Base-by-base conservation (phyloP, 441 rosid species). In the Brassica balearica region DNA sequence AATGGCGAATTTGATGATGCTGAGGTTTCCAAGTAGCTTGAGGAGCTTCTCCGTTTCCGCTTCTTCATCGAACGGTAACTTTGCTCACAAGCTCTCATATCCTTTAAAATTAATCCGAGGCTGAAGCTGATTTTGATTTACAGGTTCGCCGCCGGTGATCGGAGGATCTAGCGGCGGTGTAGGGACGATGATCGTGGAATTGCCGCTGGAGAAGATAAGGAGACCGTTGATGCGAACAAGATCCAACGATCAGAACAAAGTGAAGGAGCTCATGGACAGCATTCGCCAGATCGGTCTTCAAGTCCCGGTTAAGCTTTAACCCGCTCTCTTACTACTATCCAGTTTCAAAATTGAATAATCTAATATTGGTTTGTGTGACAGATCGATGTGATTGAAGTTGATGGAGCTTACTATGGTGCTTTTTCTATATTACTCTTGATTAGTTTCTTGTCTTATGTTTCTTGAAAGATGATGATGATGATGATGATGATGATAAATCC, bases 351-450 rank as follows among this genome's bases (percentile, higher is more conserved):
- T 1, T 59, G 9, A 43, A 60, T 23, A 69, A 53, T 62, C 62
- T 27, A 27, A 59, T 46, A 1, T 46, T 34, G 10, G 46, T 23
- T 9, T 51, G 2, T 46, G 70, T 83, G 86, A 61, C 96, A 95
- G 97, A 90, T 95, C 71, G 99, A 95, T 80, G 98, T 93, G 77
- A 91, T 93, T 55, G 97, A 95, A 79, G 98, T 95, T 51, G 98
- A 95, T 66, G 99, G 97, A 81, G 87, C 73, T 60, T 93, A 93
- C 82, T 91, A 91, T 29, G 97, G 98, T 93, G 59, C 2, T 55
- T 19, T 5, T 2, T 38, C 20, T 62, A 19, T 22, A 19, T 25
- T 25, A 25, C 7, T 2, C 2, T 48, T 9, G 12, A 10, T 23
- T 68, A 5, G 5, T 68, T 0, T n/a, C 25, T 17, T 15, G 4